phyloP scores from a whole-genome alignment of 148 eudicot species.

The Camellia granthamiana region DNA sequence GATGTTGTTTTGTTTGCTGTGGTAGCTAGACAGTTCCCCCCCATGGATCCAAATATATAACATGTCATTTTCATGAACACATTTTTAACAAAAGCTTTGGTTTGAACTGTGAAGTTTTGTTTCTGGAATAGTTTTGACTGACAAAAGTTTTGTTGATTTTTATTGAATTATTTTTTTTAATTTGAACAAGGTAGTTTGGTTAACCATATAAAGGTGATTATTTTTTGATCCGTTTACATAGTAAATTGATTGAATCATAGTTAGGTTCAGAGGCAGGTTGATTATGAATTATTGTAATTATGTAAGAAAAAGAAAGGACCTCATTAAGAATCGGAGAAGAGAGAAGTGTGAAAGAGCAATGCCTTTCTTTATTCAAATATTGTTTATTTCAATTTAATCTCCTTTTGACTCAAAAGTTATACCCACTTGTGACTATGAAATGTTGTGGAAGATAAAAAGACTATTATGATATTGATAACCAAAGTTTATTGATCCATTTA shows the following conservation, averaged over 20 bases:
- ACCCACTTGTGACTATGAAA: not conserved
- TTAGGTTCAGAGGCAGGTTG: not conserved
- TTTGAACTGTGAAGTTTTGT: not conserved
- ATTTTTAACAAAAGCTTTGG: not conserved
- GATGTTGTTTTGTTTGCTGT: not conserved
- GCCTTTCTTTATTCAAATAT: constrained; percentile 4
- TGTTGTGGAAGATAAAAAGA: not conserved
- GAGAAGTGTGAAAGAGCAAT: not conserved
- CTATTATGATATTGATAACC: not conserved
- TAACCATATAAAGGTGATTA: not conserved
- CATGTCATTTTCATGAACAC: not conserved
- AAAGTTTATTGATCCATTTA: not conserved
- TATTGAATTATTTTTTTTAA: no score
- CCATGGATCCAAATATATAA: not conserved
- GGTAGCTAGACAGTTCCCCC: not conserved
- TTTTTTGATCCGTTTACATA: not conserved
- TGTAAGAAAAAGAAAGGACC: not conserved
- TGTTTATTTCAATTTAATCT: not conserved
- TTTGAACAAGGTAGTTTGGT: not conserved
- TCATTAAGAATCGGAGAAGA: not conserved
- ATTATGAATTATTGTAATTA: not conserved
- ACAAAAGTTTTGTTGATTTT: no score
- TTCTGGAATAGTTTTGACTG: not conserved
- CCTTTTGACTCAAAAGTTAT: constrained; percentile 10
- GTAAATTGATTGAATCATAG: no score